These are phyloP conservation scores for Rubroshorea leprosula DNA, from an alignment of 345 rosid genomes.

Conservation along the genomic window DNA sequence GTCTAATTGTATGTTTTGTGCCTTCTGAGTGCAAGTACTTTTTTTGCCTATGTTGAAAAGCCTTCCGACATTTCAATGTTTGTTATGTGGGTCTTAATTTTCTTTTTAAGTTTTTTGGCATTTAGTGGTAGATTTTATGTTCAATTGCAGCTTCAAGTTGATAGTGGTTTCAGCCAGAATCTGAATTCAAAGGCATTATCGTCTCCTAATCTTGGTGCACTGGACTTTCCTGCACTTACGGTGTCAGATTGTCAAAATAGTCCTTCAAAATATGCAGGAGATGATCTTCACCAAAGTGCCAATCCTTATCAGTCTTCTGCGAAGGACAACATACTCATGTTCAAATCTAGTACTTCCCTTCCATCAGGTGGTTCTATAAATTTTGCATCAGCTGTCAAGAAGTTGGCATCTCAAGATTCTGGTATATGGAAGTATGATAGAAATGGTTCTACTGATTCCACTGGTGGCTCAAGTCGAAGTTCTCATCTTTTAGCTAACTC, in stretches of 20 bases:
- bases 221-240: slow-evolving; percentile 85
- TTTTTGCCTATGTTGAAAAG: no score
- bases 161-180: slow-evolving; percentile 70
- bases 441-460: slow-evolving; percentile 63
- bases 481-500: slow-evolving; percentile 49
- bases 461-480: slow-evolving; percentile 79
- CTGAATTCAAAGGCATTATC: slow-evolving; percentile 56
- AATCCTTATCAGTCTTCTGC: slow-evolving; percentile 56
- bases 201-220: slow-evolving; percentile 61
- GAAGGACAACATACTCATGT: slow-evolving; percentile 65
- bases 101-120: neutral
- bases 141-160: slow-evolving; percentile 75
- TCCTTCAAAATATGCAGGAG: slow-evolving; percentile 52
- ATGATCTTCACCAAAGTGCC: slow-evolving; percentile 60
- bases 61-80: no score
- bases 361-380: slow-evolving; percentile 58
- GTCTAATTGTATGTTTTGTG: no score
- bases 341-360: slow-evolving; percentile 53
- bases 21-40: neutral
- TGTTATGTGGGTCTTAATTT: neutral
- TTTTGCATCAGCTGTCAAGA: slow-evolving; percentile 92
- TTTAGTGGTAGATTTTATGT: slow-evolving; percentile 17
- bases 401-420: slow-evolving; percentile 76
- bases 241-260: slow-evolving; percentile 48
- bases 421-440: slow-evolving; percentile 83